Percentiles rank a stretch among this genome's conserved stretches.
These are phyloP conservation scores for Westerdykella aurantiaca DNA, from an alignment of 2,329 filamentous ascomycete genomes.

Conservation along the genomic window DNA sequence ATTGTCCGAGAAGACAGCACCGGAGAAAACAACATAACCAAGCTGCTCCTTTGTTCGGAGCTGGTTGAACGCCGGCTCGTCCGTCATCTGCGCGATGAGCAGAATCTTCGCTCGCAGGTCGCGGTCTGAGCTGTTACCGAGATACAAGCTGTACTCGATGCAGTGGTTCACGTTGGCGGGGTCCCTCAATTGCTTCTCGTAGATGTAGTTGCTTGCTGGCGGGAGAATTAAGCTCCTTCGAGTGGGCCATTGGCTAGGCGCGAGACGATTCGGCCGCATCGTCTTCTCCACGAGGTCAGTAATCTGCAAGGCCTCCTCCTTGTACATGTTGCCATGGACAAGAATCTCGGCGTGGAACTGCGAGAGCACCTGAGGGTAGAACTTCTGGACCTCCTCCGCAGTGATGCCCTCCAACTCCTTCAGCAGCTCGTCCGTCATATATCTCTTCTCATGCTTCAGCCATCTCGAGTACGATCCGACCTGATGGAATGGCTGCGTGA, in stretches of 20 bases:
- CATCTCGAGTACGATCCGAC: conserved; percentile 77
- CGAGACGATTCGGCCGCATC: conserved; percentile 67
- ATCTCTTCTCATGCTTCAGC: conserved; percentile 70
- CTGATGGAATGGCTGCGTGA: conserved; percentile 83
- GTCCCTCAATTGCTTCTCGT: conserved; percentile 73
- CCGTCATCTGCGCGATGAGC: conserved; percentile 80
- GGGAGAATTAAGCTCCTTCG: conserved; percentile 71
- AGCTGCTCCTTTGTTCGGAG: conserved; percentile 95
- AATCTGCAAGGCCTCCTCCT: conserved; percentile 82
- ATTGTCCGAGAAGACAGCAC: conserved; percentile 66
- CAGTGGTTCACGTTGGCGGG: conserved; percentile 69
- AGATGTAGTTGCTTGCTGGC: conserved; percentile 75
- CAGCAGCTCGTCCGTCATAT: conserved; percentile 72
- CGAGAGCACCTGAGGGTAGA: conserved; percentile 72
- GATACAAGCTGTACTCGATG: conserved; percentile 45
- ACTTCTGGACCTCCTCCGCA: conserved; percentile 65
- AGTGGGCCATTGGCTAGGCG: conserved; percentile 73
- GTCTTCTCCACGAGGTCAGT: conserved; percentile 76
- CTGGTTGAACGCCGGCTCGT: conserved; percentile 92
- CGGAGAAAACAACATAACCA: conserved; percentile 91
- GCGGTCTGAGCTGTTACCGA: conserved; percentile 53
- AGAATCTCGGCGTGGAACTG: conserved; percentile 86
- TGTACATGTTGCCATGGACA: conserved; percentile 88
- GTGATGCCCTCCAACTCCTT: conserved; percentile 71
- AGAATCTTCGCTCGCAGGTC: conserved; percentile 67